These are phyloP conservation scores for Nakaseomyces nivariensis DNA, from an alignment of 1,139 yeast species.

Conservation along the genomic window DNA sequence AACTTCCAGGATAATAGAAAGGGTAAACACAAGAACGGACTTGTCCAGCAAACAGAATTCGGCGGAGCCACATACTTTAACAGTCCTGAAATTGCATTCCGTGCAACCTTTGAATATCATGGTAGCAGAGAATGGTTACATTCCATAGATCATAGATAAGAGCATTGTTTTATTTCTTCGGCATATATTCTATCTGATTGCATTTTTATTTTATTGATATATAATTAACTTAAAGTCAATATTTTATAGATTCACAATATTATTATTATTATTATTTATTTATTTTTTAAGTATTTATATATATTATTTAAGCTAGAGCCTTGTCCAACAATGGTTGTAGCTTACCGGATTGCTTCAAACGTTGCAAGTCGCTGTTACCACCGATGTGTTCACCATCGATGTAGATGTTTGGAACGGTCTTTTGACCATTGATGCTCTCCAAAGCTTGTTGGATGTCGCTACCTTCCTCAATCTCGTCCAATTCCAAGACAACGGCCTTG, in stretches of 20 bases:
- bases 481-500: conserved; percentile 55
- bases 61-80: conserved; percentile 24
- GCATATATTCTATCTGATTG: too few species aligned
- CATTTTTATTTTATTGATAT: too few species aligned
- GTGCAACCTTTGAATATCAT: conserved; percentile 8
- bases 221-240: too few species aligned
- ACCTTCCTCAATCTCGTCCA: conserved; percentile 51
- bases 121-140: background rate
- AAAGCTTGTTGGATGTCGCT: conserved; percentile 72
- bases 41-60: conserved; percentile 27
- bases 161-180: background rate
- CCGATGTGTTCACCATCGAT: conserved; percentile 89
- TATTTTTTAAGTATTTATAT: background rate
- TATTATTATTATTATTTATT: too few species aligned
- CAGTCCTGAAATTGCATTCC: conserved; percentile 13
- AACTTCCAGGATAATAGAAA: conserved; percentile 3
- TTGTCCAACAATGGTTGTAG: conserved; percentile 30
- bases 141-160: background rate
- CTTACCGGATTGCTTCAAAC: conserved; percentile 37
- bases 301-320: conserved; percentile 9
- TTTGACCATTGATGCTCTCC: conserved; percentile 70
- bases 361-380: conserved; percentile 82
- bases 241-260: too few species aligned
- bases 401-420: conserved; percentile 87
- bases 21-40: conserved; percentile 12